Evolutionary conservation across 768 basidiomycete genomes (phyloP), one percentile per base, ranked within the genome.

Genomic region (Suillus bovinus): DNA sequence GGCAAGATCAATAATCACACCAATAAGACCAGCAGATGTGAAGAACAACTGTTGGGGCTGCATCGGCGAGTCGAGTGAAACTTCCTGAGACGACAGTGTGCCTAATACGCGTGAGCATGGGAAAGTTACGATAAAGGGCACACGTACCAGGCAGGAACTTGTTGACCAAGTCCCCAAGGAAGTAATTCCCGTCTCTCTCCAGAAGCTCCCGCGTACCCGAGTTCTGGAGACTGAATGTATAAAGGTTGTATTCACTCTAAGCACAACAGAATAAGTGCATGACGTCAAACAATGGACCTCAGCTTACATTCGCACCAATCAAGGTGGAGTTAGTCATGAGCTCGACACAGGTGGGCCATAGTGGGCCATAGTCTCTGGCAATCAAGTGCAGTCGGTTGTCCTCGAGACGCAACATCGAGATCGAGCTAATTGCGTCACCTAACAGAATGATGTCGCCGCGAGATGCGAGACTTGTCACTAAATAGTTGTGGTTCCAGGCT

Each of bases 401-500:
- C 2, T 67, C 63, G 57, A 89, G 72, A 61, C 82, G 81, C 36
- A 96, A 77, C 31, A 93, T 66, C 3, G 93, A 88, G 20, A 96
- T 81, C 0, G 93, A 94, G 70, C 84, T 86, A 31, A 96, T 83
- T 9, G 88, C 86, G 69, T 97, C 95, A 39, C 91, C 91, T n/a
- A 87, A 82, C 20, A 91, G 74, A 29, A 96, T 71, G 52, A 75
- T 77, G 63, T 86, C 74, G 3, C 78, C 81, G 53, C 81, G 81
- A 4, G 84, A 76, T 0, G 82, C 84, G 24, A 97, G 74, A 60
- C 84, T 86, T 5, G 84, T 86, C 33, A 95, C 85, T 61, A 91
- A 64, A 74, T 95, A 94, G 60, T 91, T 94, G 70, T 93, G 91
- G 65, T 90, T 87, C 89, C 93, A 95, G 42, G 83, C 78, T 0